phyloP scores from a whole-genome alignment of 176 grass and related monocot genomes.

The Typha latifolia region DNA sequence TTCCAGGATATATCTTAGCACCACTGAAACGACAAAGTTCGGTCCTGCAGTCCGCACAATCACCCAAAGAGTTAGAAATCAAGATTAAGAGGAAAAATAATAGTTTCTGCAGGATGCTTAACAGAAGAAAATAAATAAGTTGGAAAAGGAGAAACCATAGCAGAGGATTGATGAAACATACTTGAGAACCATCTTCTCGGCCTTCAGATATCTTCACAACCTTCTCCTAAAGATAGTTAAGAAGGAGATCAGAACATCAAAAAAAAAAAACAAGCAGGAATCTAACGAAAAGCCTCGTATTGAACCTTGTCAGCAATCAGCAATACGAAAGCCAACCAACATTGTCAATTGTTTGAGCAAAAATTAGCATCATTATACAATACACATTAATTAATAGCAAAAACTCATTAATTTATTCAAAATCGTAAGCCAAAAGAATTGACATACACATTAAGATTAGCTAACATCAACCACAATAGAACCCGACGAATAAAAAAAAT shows the following conservation, averaged over 20 bases:
- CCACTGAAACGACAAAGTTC: slow-evolving; percentile 33
- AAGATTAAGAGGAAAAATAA: not conserved
- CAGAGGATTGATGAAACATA: not conserved
- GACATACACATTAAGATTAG: too few species aligned
- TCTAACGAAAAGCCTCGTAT: too few species aligned
- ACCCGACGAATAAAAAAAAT: too few species aligned
- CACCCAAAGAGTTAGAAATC: not conserved
- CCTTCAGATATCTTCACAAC: slow-evolving; percentile 9
- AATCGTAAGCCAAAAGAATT: too few species aligned
- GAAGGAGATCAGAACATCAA: not conserved
- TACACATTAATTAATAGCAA: too few species aligned
- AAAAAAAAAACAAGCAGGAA: not conserved
- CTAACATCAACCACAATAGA: too few species aligned
- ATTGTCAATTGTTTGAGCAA: too few species aligned
- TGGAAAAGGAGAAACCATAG: not conserved
- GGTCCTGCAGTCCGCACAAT: slow-evolving; percentile 12
- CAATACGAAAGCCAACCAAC: not conserved
- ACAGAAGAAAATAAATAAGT: not conserved
- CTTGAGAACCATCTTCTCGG: slow-evolving; percentile 33
- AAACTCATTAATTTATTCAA: too few species aligned
- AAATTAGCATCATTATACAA: too few species aligned
- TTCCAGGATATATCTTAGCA: slow-evolving; percentile 29
- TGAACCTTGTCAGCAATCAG: not conserved
- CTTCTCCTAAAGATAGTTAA: not conserved
- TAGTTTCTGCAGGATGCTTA: not conserved